A percentile compares a stretch with the other conserved stretches of the same genome.
These are phyloP conservation scores for Pisolithus microcarpus DNA, from an alignment of 768 basidiomycete genomes.

Conservation along the genomic window DNA sequence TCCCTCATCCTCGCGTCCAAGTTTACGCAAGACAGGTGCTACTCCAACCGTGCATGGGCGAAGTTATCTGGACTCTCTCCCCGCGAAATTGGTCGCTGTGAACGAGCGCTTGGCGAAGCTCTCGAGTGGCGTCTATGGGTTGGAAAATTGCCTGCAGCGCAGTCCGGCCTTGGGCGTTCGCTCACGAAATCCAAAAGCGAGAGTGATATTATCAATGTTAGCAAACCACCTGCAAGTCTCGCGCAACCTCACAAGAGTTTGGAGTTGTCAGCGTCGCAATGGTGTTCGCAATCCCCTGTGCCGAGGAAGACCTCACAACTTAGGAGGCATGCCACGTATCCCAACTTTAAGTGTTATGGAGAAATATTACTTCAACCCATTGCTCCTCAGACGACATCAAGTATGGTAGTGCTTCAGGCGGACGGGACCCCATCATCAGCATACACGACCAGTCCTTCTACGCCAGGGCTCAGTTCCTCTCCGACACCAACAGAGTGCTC, in stretches of 20 bases:
- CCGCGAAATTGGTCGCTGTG: constrained; percentile 81
- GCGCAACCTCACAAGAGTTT: background rate
- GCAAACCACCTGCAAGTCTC: background rate
- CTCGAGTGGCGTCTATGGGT: constrained; percentile 93
- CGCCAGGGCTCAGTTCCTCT: constrained; percentile 51
- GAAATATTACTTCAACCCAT: constrained; percentile 8
- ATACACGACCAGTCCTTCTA: constrained; percentile 37
- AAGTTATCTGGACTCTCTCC: constrained; percentile 86
- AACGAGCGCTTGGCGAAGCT: constrained; percentile 79
- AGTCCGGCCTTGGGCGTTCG: constrained; percentile 30
- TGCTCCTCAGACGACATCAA: background rate
- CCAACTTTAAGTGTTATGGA: constrained; percentile 25
- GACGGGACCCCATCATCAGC: constrained; percentile 19
- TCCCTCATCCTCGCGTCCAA: constrained; percentile 86
- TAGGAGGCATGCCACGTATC: constrained; percentile 38
- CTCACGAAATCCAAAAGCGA: constrained; percentile 51
- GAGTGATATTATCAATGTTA: constrained; percentile 21
- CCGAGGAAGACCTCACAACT: constrained; percentile 19
- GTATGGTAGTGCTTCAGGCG: background rate
- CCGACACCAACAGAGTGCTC: constrained; percentile 56
- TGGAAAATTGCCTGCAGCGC: constrained; percentile 50
- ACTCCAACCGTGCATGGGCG: constrained; percentile 91
- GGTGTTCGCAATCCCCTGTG: constrained; percentile 9
- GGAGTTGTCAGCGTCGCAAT: constrained; percentile 2
- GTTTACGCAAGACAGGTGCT: constrained; percentile 89